These are phyloP conservation scores for Phytophthora syringae DNA, from an alignment of 352 stramenopile genomes.

Conservation along the genomic window DNA sequence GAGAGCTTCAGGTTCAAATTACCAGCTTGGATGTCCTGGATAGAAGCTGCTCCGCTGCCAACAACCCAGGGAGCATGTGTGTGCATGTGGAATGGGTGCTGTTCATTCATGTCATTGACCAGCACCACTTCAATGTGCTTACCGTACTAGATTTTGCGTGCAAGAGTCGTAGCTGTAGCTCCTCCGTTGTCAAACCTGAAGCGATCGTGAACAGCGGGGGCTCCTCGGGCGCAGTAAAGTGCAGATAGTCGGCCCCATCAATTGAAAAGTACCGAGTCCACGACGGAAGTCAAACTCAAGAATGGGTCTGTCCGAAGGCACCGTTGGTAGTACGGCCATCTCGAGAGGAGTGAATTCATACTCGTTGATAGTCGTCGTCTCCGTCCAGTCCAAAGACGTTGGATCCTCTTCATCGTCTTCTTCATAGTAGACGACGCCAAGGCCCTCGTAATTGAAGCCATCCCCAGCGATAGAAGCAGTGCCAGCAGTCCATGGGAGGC, in stretches of 20 bases:
- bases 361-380: conserved; percentile 14
- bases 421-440: conserved; percentile 29
- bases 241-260: conserved; percentile 16
- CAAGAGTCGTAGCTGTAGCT: conserved; percentile 11
- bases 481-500: conserved; percentile 32
- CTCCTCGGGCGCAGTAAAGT: conserved; percentile 12
- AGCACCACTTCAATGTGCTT: conserved; percentile 38
- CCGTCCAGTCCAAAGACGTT: neutral
- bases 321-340: neutral
- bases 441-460: conserved; percentile 33
- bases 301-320: conserved; percentile 20
- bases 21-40: conserved; percentile 14
- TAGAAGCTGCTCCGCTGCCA: conserved; percentile 16
- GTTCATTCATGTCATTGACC: conserved; percentile 40
- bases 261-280: conserved; percentile 27
- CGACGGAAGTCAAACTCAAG: conserved; percentile 23
- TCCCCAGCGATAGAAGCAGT: conserved; percentile 12
- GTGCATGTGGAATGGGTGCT: conserved; percentile 51
- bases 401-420: conserved; percentile 1
- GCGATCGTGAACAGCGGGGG: conserved; percentile 33
- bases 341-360: conserved; percentile 21
- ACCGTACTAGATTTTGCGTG: conserved; percentile 27
- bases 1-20: conserved; percentile 27
- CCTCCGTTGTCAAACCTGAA: conserved; percentile 19
- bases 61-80: conserved; percentile 33